phyloP scores from a whole-genome alignment of 306 rosid species.

The Phaseolus lunatus region DNA sequence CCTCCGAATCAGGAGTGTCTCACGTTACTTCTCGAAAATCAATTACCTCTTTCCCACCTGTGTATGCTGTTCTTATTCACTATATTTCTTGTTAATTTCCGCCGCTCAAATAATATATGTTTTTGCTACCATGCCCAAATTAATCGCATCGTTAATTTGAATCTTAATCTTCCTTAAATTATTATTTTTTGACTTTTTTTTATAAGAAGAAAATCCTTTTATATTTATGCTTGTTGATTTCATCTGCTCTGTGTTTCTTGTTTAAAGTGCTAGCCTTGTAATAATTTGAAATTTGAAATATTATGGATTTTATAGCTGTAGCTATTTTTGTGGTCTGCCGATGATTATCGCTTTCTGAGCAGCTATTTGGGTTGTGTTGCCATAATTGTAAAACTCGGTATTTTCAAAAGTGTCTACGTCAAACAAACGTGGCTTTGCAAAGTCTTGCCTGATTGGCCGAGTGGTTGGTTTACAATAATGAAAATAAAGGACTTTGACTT shows the following conservation, averaged over 20 bases:
- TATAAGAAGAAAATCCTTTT: not conserved
- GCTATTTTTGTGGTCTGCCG: constrained; percentile 9
- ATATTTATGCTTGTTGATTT: constrained; percentile 10
- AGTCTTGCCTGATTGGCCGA: constrained; percentile 8
- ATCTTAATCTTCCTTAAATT: not conserved
- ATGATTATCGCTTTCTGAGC: constrained; percentile 16
- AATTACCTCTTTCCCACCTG: constrained; percentile 58
- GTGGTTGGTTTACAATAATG: constrained; percentile 30
- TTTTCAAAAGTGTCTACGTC: constrained; percentile 33
- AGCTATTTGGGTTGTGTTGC: constrained; percentile 32
- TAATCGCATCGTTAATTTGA: not conserved
- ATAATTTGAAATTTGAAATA: constrained; percentile 28
- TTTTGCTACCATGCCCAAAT: not conserved
- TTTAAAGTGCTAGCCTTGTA: not conserved
- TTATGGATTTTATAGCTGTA: not conserved
- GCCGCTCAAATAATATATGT: not conserved
- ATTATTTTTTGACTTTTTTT: not conserved
- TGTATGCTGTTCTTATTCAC: constrained; percentile 55
- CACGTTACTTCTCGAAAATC: constrained; percentile 64
- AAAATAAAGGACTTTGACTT: constrained; percentile 3
- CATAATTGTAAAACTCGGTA: constrained; percentile 13
- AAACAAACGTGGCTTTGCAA: constrained; percentile 13
- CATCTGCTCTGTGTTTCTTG: not conserved
- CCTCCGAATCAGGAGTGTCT: constrained; percentile 56
- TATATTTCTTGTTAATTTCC: not conserved